Percentiles rank a stretch among this genome's conserved stretches.
These are phyloP conservation scores for Coemansia sp. DNA, from an alignment of 192 early-diverging fungal genomes.

Conservation along the genomic window DNA sequence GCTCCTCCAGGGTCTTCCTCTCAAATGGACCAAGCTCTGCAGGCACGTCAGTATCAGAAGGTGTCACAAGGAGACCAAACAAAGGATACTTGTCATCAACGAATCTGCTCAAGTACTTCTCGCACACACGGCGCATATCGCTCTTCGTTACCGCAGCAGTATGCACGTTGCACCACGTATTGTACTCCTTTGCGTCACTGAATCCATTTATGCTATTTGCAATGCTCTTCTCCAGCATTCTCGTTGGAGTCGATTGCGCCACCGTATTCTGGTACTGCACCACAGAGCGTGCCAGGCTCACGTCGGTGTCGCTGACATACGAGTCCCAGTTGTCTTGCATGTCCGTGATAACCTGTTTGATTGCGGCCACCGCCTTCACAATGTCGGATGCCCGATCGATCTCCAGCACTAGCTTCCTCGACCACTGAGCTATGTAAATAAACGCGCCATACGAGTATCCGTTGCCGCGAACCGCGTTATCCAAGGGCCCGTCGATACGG, in stretches of 20 bases:
- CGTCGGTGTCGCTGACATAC: constrained; percentile 44
- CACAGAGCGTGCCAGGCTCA: constrained; percentile 37
- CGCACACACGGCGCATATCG: constrained; percentile 42
- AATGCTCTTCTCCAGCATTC: constrained; percentile 16
- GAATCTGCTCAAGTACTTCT: constrained; percentile 25
- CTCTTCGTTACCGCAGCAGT: constrained; percentile 16
- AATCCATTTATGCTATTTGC: constrained; percentile 28
- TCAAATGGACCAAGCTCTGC: constrained; percentile 32
- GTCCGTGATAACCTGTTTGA: constrained; percentile 19
- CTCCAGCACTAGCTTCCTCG: constrained; percentile 52
- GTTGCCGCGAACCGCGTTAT: constrained; percentile 70
- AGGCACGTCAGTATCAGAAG: constrained; percentile 26
- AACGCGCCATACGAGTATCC: constrained; percentile 76
- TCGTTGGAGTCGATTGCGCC: constrained; percentile 16
- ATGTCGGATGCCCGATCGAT: constrained; percentile 33
- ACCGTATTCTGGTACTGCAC: constrained; percentile 15
- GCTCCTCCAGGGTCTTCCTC: constrained; percentile 14
- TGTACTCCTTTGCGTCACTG: constrained; percentile 8
- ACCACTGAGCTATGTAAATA: constrained; percentile 59
- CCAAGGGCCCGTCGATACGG: constrained; percentile 74
- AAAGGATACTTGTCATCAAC: constrained; percentile 22
- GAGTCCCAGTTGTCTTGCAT: constrained; percentile 29
- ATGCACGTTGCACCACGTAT: constrained; percentile 32
- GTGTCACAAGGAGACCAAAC: constrained; percentile 25
- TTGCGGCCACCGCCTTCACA: constrained; percentile 24